Evolutionary conservation across 345 rosid genomes (phyloP).

Genomic region (Gossypium rotundifolium): DNA sequence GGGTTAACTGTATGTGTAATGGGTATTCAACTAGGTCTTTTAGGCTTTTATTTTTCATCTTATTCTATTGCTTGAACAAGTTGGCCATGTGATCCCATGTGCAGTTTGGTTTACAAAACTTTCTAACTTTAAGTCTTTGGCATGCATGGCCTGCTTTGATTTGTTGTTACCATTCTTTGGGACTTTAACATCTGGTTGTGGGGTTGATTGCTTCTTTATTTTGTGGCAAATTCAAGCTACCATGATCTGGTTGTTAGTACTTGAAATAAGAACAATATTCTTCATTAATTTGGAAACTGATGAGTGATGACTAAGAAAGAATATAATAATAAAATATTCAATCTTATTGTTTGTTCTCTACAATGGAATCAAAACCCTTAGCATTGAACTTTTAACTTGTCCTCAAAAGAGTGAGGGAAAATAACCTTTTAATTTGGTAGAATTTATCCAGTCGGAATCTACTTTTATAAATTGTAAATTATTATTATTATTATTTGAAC

Average conservation of each 20-base stretch:
- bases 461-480: slow-evolving; percentile 1
- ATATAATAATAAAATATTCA: neutral
- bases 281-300: slow-evolving; percentile 1
- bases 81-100: slow-evolving; percentile 25
- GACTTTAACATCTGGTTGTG: slow-evolving; percentile 11
- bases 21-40: slow-evolving; percentile 13
- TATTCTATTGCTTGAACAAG: slow-evolving; percentile 16
- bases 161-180: slow-evolving; percentile 6
- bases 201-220: neutral
- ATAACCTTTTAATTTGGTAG: neutral
- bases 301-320: neutral
- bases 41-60: slow-evolving; percentile 16
- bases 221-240: slow-evolving; percentile 5
- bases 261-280: neutral
- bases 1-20: slow-evolving; percentile 15
- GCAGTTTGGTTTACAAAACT: slow-evolving; percentile 1
- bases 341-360: neutral
- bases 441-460: slow-evolving; percentile 16
- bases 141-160: slow-evolving; percentile 16
- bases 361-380: neutral
- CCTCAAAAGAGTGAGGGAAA: neutral
- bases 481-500: neutral
- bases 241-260: slow-evolving; percentile 14
- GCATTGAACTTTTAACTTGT: neutral
- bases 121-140: neutral